Conservation (phyloP, 805 yeast genomes). For the Yarrowia osloensis region DNA sequence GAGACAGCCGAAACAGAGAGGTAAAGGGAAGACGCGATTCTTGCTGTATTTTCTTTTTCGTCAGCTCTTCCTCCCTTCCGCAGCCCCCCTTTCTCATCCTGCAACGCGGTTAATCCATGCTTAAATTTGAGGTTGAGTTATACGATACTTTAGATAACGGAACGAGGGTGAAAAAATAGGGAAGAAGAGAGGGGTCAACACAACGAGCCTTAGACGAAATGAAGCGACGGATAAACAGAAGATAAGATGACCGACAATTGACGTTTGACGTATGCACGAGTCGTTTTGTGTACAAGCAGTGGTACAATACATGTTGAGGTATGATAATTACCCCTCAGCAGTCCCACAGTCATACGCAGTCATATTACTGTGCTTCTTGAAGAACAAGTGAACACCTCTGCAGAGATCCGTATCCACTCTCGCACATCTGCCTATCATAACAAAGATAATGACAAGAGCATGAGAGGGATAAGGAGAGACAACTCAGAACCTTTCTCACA, state of each 20-base stretch:
- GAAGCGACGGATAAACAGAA: background rate
- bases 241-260: background rate
- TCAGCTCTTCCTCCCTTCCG: no score
- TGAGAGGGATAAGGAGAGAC: no score
- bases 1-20: background rate
- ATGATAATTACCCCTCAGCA: background rate
- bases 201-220: background rate
- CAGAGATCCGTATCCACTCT: background rate
- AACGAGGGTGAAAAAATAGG: background rate
- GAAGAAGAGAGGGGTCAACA: background rate
- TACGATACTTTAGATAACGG: slow-evolving; percentile 4
- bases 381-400: background rate
- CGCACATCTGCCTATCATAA: background rate
- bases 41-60: background rate
- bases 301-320: no score
- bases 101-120: slow-evolving; percentile 2
- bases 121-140: background rate
- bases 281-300: background rate
- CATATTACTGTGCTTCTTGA: no score
- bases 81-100: background rate
- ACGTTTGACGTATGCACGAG: background rate
- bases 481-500: no score
- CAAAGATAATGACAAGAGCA: background rate
- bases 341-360: background rate
- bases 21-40: background rate